These are phyloP conservation scores for Tetrapyrgos nigripes DNA, from an alignment of 1,284 basidiomycete genomes.

Conservation along the genomic window DNA sequence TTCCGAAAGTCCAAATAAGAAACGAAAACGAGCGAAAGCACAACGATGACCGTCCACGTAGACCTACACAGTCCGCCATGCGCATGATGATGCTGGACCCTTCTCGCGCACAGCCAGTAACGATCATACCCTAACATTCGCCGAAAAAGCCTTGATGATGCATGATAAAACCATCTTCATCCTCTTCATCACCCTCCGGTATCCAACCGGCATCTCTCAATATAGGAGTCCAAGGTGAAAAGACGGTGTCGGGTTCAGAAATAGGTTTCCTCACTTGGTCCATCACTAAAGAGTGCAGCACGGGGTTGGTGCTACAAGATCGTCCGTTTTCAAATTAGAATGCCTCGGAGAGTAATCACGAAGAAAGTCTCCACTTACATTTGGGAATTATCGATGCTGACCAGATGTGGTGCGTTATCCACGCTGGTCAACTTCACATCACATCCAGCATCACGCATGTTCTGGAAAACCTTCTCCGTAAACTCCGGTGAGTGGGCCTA, in stretches of 20 bases:
- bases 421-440: conserved; percentile 32
- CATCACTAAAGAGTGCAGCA: conserved; percentile 36
- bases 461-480: conserved; percentile 31
- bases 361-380: conserved; percentile 28
- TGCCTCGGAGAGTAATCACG: no score
- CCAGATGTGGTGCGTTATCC: conserved; percentile 41
- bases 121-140: no score
- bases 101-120: no score
- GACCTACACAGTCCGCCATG: no score
- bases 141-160: neutral
- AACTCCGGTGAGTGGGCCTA: conserved; percentile 11
- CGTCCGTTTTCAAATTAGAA: no score
- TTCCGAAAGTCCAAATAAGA: no score
- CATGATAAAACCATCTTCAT: neutral
- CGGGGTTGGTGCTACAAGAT: conserved; percentile 31
- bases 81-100: no score
- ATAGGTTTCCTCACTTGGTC: conserved; percentile 23
- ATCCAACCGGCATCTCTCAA: conserved; percentile 4
- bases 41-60: no score
- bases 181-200: neutral
- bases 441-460: conserved; percentile 33
- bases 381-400: conserved; percentile 36
- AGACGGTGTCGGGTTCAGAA: conserved; percentile 10
- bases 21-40: no score
- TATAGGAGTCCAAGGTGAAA: conserved; percentile 5